phyloP scores from a whole-genome alignment of 169 alveolate genomes.

The Plasmodium berghei region DNA sequence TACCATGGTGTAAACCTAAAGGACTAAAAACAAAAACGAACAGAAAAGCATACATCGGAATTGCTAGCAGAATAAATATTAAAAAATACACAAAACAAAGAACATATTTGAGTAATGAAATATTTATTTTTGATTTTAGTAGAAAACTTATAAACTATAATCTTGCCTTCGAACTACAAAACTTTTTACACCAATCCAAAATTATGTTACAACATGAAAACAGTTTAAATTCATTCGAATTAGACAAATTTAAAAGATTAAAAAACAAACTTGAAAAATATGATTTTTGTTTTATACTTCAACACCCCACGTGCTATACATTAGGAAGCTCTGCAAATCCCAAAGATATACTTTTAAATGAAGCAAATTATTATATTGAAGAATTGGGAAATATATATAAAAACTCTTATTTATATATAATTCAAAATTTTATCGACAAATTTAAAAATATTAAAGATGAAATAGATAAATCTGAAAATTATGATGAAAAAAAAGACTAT shows the following conservation, averaged over 20 bases:
- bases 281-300: conserved; percentile 80
- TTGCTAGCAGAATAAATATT: background rate
- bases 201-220: conserved; percentile 38
- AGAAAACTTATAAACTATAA: conserved; percentile 56
- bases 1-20: background rate
- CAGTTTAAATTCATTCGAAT: conserved; percentile 7
- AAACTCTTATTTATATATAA: conserved; percentile 8
- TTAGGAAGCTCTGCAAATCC: conserved; percentile 77
- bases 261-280: conserved; percentile 51
- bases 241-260: conserved; percentile 28
- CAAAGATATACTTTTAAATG: conserved; percentile 45
- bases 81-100: conserved; percentile 4
- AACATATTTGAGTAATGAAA: conserved; percentile 24
- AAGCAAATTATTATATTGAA: conserved; percentile 40
- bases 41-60: conserved; percentile 5
- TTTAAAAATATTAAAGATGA: conserved; percentile 18
- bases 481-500: conserved; percentile 55
- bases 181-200: conserved; percentile 52
- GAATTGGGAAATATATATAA: conserved; percentile 43
- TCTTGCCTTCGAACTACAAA: conserved; percentile 59
- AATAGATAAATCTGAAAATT: conserved; percentile 12
- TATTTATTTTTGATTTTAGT: conserved; percentile 57
- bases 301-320: conserved; percentile 82
- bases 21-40: background rate
- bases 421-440: conserved; percentile 24